Conservation (phyloP, 1,139 yeast species). For the Saccharomyces pastorianus region DNA sequence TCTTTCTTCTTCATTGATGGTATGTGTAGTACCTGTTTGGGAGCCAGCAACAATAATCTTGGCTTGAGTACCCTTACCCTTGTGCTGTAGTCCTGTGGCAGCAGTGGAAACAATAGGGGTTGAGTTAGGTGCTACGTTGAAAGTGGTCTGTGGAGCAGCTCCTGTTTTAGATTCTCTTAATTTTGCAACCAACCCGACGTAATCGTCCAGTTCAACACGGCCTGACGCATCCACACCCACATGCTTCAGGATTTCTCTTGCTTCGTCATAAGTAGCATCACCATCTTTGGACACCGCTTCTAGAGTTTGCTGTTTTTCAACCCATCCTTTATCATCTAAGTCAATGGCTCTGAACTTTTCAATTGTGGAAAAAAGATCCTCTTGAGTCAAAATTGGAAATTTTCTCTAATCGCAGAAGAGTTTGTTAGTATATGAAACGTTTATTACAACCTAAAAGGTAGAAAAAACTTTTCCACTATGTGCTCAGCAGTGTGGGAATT, state of each 20-base stretch:
- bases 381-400: conserved; percentile 78
- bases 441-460: neutral
- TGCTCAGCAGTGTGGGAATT: neutral
- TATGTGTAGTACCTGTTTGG: conserved; percentile 89
- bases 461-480: neutral
- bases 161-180: conserved; percentile 41
- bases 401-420: conserved; percentile 38
- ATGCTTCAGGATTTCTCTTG: conserved; percentile 83
- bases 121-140: conserved; percentile 21
- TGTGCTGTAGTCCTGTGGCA: conserved; percentile 39
- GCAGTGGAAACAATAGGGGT: conserved; percentile 23
- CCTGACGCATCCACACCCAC: conserved; percentile 96
- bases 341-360: conserved; percentile 81
- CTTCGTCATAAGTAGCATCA: conserved; percentile 77
- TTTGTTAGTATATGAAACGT: neutral
- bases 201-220: conserved; percentile 92
- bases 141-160: conserved; percentile 32
- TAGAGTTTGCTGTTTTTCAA: conserved; percentile 82
- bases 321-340: conserved; percentile 89
- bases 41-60: conserved; percentile 78
- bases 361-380: conserved; percentile 74
- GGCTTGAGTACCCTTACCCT: conserved; percentile 45
- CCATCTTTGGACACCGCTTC: conserved; percentile 77
- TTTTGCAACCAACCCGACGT: conserved; percentile 74
- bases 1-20: conserved; percentile 95